phyloP scores from a whole-genome alignment of 345 rosid species.

The Citrus sinensis region DVS_A1.0 CM039163.1:47838501-47839000 shows the following conservation, averaged over 20 bases:
- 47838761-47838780: conserved; percentile 51
- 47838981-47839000: conserved; percentile 65
- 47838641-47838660: background rate
- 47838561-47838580: conserved; percentile 51
- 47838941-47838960: conserved; percentile 48
- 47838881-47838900: background rate
- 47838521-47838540: conserved; percentile 47
- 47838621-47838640: background rate
- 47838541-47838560: conserved; percentile 36
- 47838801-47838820: conserved; percentile 51
- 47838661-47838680: background rate
- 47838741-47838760: conserved; percentile 45
- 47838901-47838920: conserved; percentile 34
- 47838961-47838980: conserved; percentile 68
- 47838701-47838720: too few relatives aligned
- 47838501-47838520: conserved; percentile 72
- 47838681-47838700: background rate
- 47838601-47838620: conserved; percentile 37
- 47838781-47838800: conserved; percentile 53
- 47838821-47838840: conserved; percentile 23
- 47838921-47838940: conserved; percentile 58
- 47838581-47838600: conserved; percentile 51
- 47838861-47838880: background rate
- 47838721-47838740: conserved; percentile 48
- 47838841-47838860: background rate